Evolutionary conservation across 495 filamentous ascomycete genomes (phyloP), one percentile per base, ranked within the genome.

Genomic region (Aspergillus leporis): DNA sequence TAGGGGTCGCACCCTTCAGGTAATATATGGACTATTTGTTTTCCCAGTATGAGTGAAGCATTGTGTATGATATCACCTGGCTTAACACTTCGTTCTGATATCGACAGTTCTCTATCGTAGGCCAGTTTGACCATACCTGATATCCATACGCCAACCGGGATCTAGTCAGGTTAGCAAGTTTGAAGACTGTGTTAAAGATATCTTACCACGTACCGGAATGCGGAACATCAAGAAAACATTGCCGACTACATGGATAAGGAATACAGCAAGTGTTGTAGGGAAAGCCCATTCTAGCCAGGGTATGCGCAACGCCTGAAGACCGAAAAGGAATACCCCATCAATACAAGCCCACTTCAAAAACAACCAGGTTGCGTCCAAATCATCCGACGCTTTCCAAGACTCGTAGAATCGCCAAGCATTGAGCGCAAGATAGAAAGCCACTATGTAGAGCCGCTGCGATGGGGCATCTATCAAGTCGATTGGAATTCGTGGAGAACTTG

Each of bases 11-110:
- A 93, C 86, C 94, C 94, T 81, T 98, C 94, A 3, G 94, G 94
- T 28, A 98, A 78, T 69, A 98, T 95, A 67, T 98, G 92, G 67
- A 98, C 92, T 61, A 96, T 93, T 74, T 97, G 91, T 69, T 90
- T 93, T 68, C 94, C 94, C 70, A 96, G 81, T 54, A 98, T 97
- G 65, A 97, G 82, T 7, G 93, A 96, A 1, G 90, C 81, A 68
- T 97, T 97, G 68, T 96, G 87, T 45, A 95, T 80, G 51, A 98
- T 90, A 58, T 84, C 87, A 2, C 85, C 87, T 28, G 92, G 84
- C 67, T 96, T 96, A 54, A 98, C 94, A 61, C 85, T 89, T 47
- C 86, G 83, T 70, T 97, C 94, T 5, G 89, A 90, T 64, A 98
- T 90, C 13, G 94, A 90, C 46, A 97, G 66, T 70, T 98, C 94